Evolutionary conservation across 495 filamentous ascomycete species (phyloP).

Genomic region (Penicillium silybi): DNA sequence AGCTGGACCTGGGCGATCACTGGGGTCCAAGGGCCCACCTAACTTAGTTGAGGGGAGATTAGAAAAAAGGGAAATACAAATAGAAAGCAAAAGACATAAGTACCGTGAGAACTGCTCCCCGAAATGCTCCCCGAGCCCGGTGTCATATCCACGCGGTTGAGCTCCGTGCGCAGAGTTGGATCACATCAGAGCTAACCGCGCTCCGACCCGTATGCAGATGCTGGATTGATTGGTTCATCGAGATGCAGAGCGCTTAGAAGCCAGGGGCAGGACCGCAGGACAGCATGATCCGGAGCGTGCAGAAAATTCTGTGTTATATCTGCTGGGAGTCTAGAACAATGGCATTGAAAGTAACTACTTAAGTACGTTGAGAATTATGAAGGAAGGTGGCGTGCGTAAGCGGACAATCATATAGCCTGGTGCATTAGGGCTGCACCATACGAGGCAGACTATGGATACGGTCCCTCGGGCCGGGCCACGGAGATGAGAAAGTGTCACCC

Average conservation of each 20-base stretch:
- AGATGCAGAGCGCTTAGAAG: constrained; percentile 6
- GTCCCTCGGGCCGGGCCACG: constrained; percentile 20
- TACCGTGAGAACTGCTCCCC: not conserved
- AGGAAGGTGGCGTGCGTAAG: not conserved
- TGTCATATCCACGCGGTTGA: constrained; percentile 22
- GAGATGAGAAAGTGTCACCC: constrained; percentile 16
- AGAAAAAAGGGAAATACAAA: not conserved
- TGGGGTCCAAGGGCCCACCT: not conserved
- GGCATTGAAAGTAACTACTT: not conserved
- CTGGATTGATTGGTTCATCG: constrained; percentile 6
- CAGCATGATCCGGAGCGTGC: not conserved
- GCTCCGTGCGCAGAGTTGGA: constrained; percentile 5
- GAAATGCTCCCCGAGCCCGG: constrained; percentile 8
- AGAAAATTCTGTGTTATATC: not conserved
- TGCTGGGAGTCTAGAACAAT: not conserved
- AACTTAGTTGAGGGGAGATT: not conserved
- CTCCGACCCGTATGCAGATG: not conserved
- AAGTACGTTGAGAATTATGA: not conserved
- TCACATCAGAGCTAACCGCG: constrained; percentile 11
- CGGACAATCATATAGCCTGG: not conserved
- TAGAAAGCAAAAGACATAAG: not conserved
- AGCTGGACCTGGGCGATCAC: constrained; percentile 9
- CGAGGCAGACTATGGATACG: constrained; percentile 5
- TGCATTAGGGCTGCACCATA: constrained; percentile 13
- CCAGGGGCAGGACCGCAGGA: not conserved